Conservation (phyloP, 2,329 filamentous ascomycete genomes). For the Fusarium udum region DNA sequence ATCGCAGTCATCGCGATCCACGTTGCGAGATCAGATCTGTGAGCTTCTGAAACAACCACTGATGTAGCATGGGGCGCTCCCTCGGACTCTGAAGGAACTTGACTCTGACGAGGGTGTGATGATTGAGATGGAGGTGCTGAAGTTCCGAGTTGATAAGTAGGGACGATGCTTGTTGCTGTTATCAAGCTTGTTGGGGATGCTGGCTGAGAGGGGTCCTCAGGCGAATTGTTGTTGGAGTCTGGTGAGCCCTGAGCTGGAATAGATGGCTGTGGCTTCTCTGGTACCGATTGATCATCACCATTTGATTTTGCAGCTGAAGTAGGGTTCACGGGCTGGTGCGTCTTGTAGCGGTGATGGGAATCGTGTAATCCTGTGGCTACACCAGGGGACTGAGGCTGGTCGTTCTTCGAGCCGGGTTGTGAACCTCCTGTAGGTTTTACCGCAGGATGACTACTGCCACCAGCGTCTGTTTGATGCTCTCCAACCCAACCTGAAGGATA, state of each 20-base stretch:
- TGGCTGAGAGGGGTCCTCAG: accelerated
- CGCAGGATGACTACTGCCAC: accelerated
- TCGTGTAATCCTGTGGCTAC: neutral
- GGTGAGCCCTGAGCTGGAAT: neutral
- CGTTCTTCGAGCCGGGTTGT: neutral
- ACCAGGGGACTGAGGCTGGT: too few species aligned
- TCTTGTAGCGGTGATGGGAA: neutral
- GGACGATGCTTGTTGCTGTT: neutral
- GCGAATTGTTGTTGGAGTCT: neutral
- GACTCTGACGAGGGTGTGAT: accelerated
- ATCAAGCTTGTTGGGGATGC: neutral
- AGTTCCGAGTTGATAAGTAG: neutral
- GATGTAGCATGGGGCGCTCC: neutral
- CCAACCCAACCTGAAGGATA: neutral
- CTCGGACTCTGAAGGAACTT: neutral
- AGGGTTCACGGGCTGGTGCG: neutral
- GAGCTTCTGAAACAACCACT: neutral
- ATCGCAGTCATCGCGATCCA: neutral
- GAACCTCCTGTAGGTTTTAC: neutral
- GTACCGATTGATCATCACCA: too few species aligned
- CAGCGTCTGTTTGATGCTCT: neutral
- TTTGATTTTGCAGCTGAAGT: neutral
- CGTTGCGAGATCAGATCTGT: neutral
- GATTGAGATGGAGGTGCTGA: neutral
- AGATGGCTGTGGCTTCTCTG: neutral